Evolutionary conservation across 108 stramenopile genomes (phyloP), one percentile per base, ranked within the genome.

Genomic region (Cyclotella atomus): DNA sequence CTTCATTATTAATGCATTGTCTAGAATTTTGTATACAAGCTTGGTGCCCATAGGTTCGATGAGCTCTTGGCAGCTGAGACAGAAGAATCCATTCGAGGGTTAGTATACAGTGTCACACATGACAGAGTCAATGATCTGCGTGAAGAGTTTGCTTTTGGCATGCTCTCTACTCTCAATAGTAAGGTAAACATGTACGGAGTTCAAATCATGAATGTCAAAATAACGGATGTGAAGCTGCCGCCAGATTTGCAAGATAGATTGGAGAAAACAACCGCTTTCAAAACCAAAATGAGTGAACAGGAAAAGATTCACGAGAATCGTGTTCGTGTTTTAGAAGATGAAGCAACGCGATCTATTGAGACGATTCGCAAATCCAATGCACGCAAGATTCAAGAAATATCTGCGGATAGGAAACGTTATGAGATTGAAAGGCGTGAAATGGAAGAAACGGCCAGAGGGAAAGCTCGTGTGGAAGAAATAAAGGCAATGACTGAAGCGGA

Each of bases 271-370:
- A 77, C 85, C 9, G 85, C 80, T 2, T 81, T 83, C 44, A 71
- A 84, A 53, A 77, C 83, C 1, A 81, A 86, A 24, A 86, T 86
- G 21, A 60, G 76, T 29, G 85, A 86, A 50, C 79, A 68, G 36
- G 81, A 86, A 52, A 86, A 86, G 60, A 74, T 61, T 27, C 83
- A 86, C 38, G 80, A 84, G 69, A 86, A 77, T 75, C 75, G 81
- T 25, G 25, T 84, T 30, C 30, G 76, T 43, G 79, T 65, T n/a
- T 50, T 83, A 33, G 59, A 76, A 61, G 83, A 85, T 59, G 73
- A 70, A 19, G 83, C 85, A 10, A 70, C 74, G 19, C 55, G 80
- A 63, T 76, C 83, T 25, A 70, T 85, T 54, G 82, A 82, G 33
- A 73, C 61, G 15, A 70, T 83, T 44, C 36, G 85, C 14, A 82